phyloP scores from a whole-genome alignment of 2,329 filamentous ascomycete species.

The Tolypocladium tundrense region DNA sequence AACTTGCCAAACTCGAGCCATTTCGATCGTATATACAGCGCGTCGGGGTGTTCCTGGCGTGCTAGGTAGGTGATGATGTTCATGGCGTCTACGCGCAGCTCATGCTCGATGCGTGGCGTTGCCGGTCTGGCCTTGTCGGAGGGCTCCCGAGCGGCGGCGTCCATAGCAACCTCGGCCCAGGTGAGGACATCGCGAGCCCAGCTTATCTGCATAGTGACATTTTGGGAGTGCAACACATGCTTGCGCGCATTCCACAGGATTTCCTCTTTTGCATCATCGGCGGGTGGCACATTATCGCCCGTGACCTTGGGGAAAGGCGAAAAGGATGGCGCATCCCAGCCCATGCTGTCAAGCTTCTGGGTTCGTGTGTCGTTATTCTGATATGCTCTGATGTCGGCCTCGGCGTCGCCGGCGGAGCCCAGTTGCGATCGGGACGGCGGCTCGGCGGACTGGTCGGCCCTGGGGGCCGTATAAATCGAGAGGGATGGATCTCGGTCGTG shows the following conservation, averaged over 20 bases:
- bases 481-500: slow-evolving; percentile 34
- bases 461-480: slow-evolving; percentile 25
- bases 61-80: slow-evolving; percentile 87
- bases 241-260: slow-evolving; percentile 77
- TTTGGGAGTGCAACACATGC: slow-evolving; percentile 81
- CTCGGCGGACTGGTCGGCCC: slow-evolving; percentile 2
- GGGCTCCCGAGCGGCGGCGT: slow-evolving; percentile 60
- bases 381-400: slow-evolving; percentile 23
- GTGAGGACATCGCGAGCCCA: slow-evolving; percentile 91
- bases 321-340: slow-evolving; percentile 61
- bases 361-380: slow-evolving; percentile 26
- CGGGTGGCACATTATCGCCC: slow-evolving; percentile 82
- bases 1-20: slow-evolving; percentile 99
- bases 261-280: slow-evolving; percentile 87
- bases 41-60: slow-evolving; percentile 85
- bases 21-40: slow-evolving; percentile 88
- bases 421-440: neutral
- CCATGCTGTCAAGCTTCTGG: slow-evolving; percentile 29
- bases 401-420: slow-evolving; percentile 16
- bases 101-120: slow-evolving; percentile 82
- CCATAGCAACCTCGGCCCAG: slow-evolving; percentile 75
- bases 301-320: slow-evolving; percentile 84
- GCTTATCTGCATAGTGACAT: slow-evolving; percentile 90
- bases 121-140: slow-evolving; percentile 47
- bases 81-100: slow-evolving; percentile 77